phyloP scores from a whole-genome alignment of 495 filamentous ascomycete species.

The Aspergillus coremiiformis region DNA sequence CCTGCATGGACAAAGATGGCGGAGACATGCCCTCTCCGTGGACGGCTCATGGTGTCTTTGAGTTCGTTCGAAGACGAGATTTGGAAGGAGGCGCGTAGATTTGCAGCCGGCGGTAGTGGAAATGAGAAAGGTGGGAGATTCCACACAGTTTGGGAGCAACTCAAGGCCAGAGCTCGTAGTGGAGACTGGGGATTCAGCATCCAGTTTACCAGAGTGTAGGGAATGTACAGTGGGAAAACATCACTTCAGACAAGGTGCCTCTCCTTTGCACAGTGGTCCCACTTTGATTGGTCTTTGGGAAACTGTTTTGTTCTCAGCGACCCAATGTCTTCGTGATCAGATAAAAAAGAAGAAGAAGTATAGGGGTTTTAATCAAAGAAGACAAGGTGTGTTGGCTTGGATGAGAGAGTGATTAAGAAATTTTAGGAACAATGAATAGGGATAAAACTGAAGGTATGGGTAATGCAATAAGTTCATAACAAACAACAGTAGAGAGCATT shows the following conservation, averaged over 20 bases:
- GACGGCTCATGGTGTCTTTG: conserved; percentile 21
- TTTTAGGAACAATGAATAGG: not conserved
- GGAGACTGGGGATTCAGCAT: not conserved
- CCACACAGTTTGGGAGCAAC: not conserved
- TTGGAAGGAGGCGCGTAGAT: not conserved
- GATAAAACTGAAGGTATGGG: not conserved
- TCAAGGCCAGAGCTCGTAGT: not conserved
- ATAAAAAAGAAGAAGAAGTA: not conserved
- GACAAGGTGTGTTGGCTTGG: not conserved
- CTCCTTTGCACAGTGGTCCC: not conserved
- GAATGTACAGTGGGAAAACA: not conserved
- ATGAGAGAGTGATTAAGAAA: not conserved
- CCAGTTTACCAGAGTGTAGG: not conserved
- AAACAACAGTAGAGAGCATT: not conserved
- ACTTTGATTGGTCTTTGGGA: not conserved
- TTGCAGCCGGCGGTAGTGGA: not conserved
- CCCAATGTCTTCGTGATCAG: no score
- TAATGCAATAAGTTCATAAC: not conserved
- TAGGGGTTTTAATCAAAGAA: not conserved
- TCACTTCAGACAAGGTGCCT: not conserved
- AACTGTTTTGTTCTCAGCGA: not conserved
- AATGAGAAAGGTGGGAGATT: not conserved
- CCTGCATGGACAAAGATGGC: conserved; percentile 96
- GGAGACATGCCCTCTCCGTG: conserved; percentile 35
- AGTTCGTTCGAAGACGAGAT: not conserved